A percentile compares a stretch with the other conserved stretches of the same genome.
Evolutionary conservation across 495 filamentous ascomycete genomes (phyloP).

Genomic region (Usnea hakonensis): DNA sequence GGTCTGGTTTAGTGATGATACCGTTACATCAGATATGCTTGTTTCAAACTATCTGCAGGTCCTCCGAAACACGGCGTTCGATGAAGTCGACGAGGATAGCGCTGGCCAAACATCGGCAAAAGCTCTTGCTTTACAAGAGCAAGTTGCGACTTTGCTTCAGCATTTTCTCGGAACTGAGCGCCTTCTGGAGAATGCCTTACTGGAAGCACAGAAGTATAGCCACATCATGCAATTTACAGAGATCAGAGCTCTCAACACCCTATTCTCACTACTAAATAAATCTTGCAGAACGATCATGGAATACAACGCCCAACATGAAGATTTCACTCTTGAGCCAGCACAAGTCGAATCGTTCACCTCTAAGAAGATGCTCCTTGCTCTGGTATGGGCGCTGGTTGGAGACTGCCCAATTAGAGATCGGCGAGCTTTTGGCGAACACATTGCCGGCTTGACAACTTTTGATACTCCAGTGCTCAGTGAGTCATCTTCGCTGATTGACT

Average conservation of each 20-base stretch:
- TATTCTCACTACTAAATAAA: slow-evolving; percentile 94
- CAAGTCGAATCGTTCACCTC: slow-evolving; percentile 82
- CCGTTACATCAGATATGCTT: slow-evolving; percentile 87
- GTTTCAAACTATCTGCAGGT: slow-evolving; percentile 81
- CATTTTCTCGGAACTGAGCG: slow-evolving; percentile 66
- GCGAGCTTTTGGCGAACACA: slow-evolving; percentile 76
- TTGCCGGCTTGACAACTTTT: slow-evolving; percentile 71
- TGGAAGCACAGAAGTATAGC: slow-evolving; percentile 65
- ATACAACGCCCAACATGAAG: slow-evolving; percentile 87
- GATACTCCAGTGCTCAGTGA: slow-evolving; percentile 69
- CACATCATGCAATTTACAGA: slow-evolving; percentile 98
- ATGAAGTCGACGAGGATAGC: slow-evolving; percentile 88
- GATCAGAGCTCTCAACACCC: slow-evolving; percentile 79
- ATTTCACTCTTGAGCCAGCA: slow-evolving; percentile 85
- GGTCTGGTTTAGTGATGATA: slow-evolving; percentile 99
- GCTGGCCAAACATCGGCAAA: slow-evolving; percentile 72
- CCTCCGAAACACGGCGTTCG: slow-evolving; percentile 71
- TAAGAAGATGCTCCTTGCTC: slow-evolving; percentile 83
- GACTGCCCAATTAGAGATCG: slow-evolving; percentile 87
- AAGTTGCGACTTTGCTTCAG: slow-evolving; percentile 69
- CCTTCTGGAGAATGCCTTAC: slow-evolving; percentile 68
- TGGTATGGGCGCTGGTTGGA: slow-evolving; percentile 91
- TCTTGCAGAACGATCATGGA: slow-evolving; percentile 83
- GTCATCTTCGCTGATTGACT: slow-evolving; percentile 84
- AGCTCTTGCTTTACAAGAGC: slow-evolving; percentile 64